These are phyloP conservation scores for Neospermospora avenae DNA, from an alignment of 2,329 filamentous ascomycete species.

Conservation along the genomic window DNA sequence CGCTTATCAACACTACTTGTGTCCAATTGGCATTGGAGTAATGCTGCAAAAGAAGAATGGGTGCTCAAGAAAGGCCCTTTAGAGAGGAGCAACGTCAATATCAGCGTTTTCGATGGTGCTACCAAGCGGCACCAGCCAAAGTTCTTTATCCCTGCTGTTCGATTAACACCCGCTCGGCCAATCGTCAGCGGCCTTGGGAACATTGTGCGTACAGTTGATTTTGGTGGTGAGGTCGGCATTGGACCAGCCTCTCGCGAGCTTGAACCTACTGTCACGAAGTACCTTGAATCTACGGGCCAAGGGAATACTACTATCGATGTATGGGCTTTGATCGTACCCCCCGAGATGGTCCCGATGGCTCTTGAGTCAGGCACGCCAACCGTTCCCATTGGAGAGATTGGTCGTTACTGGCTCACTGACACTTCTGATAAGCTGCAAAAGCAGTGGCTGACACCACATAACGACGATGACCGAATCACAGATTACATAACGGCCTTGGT, in stretches of 20 bases:
- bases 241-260: slow-evolving; percentile 69
- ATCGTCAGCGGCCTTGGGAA: slow-evolving; percentile 72
- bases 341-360: slow-evolving; percentile 17
- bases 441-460: too few species aligned
- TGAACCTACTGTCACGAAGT: slow-evolving; percentile 58
- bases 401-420: too few species aligned
- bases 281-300: slow-evolving; percentile 42
- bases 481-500: too few species aligned
- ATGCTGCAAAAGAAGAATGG: slow-evolving; percentile 4
- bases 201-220: slow-evolving; percentile 64
- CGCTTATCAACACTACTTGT: slow-evolving; percentile 55
- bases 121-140: background rate
- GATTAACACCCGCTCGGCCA: slow-evolving; percentile 59
- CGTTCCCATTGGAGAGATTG: too few species aligned
- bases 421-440: too few species aligned
- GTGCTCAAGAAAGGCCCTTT: slow-evolving; percentile 9
- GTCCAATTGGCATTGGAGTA: slow-evolving; percentile 38
- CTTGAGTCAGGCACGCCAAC: too few species aligned
- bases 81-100: slow-evolving; percentile 20
- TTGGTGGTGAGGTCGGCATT: slow-evolving; percentile 38
- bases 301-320: slow-evolving; percentile 53
- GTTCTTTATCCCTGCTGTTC: slow-evolving; percentile 48
- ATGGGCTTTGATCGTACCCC: slow-evolving; percentile 69
- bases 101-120: slow-evolving; percentile 11
- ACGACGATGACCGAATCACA: too few species aligned